These are phyloP conservation scores for Botryosphaeria dothidea DNA, from an alignment of 2,329 filamentous ascomycete species.

Conservation along the genomic window DNA sequence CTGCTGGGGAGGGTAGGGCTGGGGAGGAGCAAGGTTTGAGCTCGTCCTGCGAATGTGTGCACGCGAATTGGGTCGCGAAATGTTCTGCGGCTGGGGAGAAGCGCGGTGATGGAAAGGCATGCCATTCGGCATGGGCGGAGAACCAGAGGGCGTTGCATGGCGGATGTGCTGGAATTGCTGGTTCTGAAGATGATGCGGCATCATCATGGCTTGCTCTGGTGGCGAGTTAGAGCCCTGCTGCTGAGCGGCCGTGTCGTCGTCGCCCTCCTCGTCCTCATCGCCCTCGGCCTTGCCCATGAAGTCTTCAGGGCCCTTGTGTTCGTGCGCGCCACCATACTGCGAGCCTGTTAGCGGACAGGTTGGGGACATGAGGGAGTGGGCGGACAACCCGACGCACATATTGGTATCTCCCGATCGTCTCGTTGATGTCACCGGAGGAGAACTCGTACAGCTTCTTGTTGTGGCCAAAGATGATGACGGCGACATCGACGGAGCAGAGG, in stretches of 20 bases:
- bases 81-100: slow-evolving; percentile 76
- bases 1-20: slow-evolving; percentile 47
- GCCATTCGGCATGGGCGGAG: slow-evolving; percentile 82
- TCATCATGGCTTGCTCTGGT: slow-evolving; percentile 62
- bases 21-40: slow-evolving; percentile 69
- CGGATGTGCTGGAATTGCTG: slow-evolving; percentile 77
- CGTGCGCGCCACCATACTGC: slow-evolving; percentile 88
- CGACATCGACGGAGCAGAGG: slow-evolving; percentile 96
- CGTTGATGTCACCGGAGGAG: slow-evolving; percentile 89
- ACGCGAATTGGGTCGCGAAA: slow-evolving; percentile 76
- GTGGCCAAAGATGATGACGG: slow-evolving; percentile 96
- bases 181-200: slow-evolving; percentile 48
- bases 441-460: slow-evolving; percentile 99
- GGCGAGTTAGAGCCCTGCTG: slow-evolving; percentile 67
- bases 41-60: slow-evolving; percentile 75
- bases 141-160: slow-evolving; percentile 80
- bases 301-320: slow-evolving; percentile 93
- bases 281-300: slow-evolving; percentile 75
- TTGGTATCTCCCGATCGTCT: slow-evolving; percentile 84
- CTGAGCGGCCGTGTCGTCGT: slow-evolving; percentile 64
- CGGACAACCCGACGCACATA: slow-evolving; percentile 63
- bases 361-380: background rate
- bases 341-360: slow-evolving; percentile 28
- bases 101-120: slow-evolving; percentile 71
- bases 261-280: slow-evolving; percentile 81